Conservation (phyloP, 2,329 filamentous ascomycete genomes). For the Hypomyces rosellus region DNA sequence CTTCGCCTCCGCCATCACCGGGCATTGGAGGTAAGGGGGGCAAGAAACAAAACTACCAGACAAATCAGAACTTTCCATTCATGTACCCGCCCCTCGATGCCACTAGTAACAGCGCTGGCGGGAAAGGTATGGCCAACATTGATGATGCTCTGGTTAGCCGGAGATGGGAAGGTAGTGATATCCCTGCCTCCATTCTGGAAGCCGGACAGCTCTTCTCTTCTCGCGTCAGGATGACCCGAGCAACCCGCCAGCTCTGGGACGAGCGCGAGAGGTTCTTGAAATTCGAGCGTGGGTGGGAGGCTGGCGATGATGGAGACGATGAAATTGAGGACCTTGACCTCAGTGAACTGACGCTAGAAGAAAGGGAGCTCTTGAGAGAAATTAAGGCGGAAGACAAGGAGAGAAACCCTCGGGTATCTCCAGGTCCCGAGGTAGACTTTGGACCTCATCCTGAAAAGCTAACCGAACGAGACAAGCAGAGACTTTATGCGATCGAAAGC, state of each 20-base stretch:
- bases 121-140: constrained; percentile 75
- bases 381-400: constrained; percentile 31
- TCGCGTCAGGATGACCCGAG: constrained; percentile 84
- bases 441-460: constrained; percentile 45
- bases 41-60: constrained; percentile 99
- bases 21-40: constrained; percentile 80
- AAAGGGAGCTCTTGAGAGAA: constrained; percentile 37
- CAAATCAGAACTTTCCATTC: constrained; percentile 97
- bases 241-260: constrained; percentile 90
- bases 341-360: constrained; percentile 35
- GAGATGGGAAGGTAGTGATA: constrained; percentile 88
- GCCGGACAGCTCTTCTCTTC: constrained; percentile 87
- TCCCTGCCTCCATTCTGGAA: constrained; percentile 90
- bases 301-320: constrained; percentile 36
- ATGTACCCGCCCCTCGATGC: constrained; percentile 91
- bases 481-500: constrained; percentile 66
- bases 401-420: constrained; percentile 17
- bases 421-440: constrained; percentile 29
- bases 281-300: constrained; percentile 78
- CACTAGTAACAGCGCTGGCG: constrained; percentile 81
- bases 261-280: constrained; percentile 87
- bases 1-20: constrained; percentile 90
- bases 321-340: constrained; percentile 44
- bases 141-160: constrained; percentile 76
- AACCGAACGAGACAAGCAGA: constrained; percentile 51